Base-by-base conservation (phyloP, 1,139 yeast genomes). In the Suhomyces yuchorum region DNA sequence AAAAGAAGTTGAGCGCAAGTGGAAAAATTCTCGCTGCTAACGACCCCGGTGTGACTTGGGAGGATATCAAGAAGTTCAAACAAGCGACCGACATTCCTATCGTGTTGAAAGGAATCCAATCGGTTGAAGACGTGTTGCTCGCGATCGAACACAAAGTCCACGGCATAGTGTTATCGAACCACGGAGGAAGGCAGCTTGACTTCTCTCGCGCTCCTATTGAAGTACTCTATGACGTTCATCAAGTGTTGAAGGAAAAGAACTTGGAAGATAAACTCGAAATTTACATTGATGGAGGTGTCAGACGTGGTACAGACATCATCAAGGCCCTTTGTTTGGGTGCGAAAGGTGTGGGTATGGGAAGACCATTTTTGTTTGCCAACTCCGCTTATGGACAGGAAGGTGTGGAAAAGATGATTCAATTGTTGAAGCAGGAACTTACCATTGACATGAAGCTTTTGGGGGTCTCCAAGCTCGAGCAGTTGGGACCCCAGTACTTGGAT, bases 371-470 rank as follows among this genome's bases (percentile, higher is more conserved):
- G 33, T 85, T 84, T 57, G 87, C 91, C 8, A 81, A 84, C 77
- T 77, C 86, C 2, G 74, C 87, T 1, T 85, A 85, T 55, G 93
- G 93, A 5, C 87, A 81, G 49, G 83, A 77, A 8, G 97, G 97
- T 51, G 96, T 91, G n/a, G 72, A 75, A 46, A 81, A 80, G 56
- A 92, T 96, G 11, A 84, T 87, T 55, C 91, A 86, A 59, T 70
- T 91, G 44, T 72, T 92, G 56, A 87, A 85, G 60, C 90, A 84
- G 52, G 98, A 92, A 64, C 66, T 92, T 62, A 82, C 80, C 52
- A 87, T 89, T 91, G 84, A 87, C 65, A 89, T 92, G 97, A 78
- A 96, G 55, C 73, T 91, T 45, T 70, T 92, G 44, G 98, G 97
- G 36, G 96, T 81, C 20, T 82, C 81, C 14, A 75, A 73, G 17